A percentile compares a stretch with the other conserved stretches of the same genome.
Evolutionary conservation across 2,329 filamentous ascomycete genomes (phyloP).

Genomic region (Xylaria sp.): DNA sequence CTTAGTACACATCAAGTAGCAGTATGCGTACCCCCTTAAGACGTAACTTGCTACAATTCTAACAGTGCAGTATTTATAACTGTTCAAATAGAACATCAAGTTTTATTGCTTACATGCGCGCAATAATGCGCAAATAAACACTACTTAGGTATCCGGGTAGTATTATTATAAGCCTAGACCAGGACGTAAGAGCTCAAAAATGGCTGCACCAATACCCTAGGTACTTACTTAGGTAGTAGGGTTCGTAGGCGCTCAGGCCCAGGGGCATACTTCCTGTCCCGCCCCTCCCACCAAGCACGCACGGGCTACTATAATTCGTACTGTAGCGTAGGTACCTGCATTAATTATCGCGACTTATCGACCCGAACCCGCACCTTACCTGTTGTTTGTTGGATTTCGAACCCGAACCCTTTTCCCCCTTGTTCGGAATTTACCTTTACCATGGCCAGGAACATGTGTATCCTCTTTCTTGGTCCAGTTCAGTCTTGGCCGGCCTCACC

Average conservation of each 20-base stretch:
- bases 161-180: no score
- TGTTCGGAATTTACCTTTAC: conserved; percentile 10
- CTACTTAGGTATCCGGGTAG: no score
- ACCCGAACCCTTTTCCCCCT: conserved; percentile 8
- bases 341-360: conserved; percentile 18
- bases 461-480: conserved; percentile 3
- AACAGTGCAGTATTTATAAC: no score
- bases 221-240: no score
- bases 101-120: no score
- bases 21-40: no score
- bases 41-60: no score
- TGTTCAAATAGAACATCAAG: no score
- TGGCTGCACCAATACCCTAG: not conserved
- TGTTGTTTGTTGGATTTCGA: conserved; percentile 17
- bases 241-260: conserved; percentile 28
- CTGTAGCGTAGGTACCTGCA: conserved; percentile 7
- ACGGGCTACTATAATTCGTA: no score
- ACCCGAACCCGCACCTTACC: conserved; percentile 15
- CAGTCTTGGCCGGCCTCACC: conserved; percentile 2
- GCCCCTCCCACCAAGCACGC: not conserved
- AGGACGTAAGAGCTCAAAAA: not conserved
- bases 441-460: not conserved
- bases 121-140: no score
- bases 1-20: no score
- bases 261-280: conserved; percentile 27